Percentiles rank a stretch among this genome's conserved stretches.
Conservation (phyloP, 345 rosid species). For the Eucalyptus sp. region DNA sequence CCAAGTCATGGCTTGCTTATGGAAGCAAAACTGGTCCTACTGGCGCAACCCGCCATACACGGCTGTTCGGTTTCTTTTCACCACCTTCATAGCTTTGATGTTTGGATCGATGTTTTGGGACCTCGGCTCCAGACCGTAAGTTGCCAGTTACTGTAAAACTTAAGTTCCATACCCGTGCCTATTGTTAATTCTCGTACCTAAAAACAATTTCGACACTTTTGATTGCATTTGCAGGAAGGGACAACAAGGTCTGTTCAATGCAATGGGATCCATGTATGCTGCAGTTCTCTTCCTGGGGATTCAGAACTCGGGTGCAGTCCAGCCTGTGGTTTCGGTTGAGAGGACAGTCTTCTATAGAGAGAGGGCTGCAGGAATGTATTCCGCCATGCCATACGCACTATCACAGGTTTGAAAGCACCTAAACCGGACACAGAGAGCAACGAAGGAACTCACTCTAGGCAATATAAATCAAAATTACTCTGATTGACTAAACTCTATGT, state of each 20-base stretch:
- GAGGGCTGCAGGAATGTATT: conserved; percentile 79
- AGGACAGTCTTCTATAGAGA: conserved; percentile 74
- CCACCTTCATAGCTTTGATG: conserved; percentile 39
- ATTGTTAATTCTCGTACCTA: not conserved
- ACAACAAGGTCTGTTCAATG: conserved; percentile 42
- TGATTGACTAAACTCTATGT: not conserved
- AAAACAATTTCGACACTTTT: not conserved
- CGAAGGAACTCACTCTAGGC: not conserved
- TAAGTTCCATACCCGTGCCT: not conserved
- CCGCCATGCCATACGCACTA: conserved; percentile 55
- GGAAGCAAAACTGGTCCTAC: conserved; percentile 68
- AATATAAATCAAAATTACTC: not conserved
- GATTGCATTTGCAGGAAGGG: conserved; percentile 7
- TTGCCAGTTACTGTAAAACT: not conserved
- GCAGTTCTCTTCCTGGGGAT: conserved; percentile 64
- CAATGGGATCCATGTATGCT: conserved; percentile 70
- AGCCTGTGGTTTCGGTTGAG: conserved; percentile 63
- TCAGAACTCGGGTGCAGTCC: conserved; percentile 46
- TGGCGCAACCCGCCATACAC: conserved; percentile 76
- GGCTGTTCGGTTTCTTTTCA: conserved; percentile 56
- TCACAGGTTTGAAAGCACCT: conserved; percentile 5
- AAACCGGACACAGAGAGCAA: not conserved
- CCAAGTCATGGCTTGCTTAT: conserved; percentile 55
- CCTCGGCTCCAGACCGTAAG: conserved; percentile 57
- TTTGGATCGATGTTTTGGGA: conserved; percentile 70